Evolutionary conservation across 495 filamentous ascomycete genomes (phyloP), one percentile per base, ranked within the genome.

Genomic region (Annulohypoxylon maeteangense): DNA sequence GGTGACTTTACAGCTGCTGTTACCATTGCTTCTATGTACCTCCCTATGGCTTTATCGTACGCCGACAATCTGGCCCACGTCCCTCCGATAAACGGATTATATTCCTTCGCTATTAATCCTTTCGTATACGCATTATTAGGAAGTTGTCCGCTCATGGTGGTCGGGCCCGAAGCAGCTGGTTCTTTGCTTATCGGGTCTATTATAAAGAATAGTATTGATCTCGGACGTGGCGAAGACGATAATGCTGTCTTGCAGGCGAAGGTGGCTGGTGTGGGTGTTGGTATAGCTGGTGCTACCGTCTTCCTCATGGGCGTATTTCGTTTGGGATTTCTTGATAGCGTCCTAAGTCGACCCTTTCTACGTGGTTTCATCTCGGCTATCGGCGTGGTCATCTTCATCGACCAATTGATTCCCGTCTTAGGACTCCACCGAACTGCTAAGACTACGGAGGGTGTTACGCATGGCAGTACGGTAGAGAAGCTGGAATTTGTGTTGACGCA

Each of bases 341-440:
- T 99, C 44, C 84, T 99, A 60, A 97, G 93, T 69, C 84, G 94
- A 27, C 96, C 95, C 0, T 97, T 99, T 69, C 81, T 98, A 29
- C 84, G 95, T 59, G 95, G 95, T 1, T 99, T 99, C 79, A 98
- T 99, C 79, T 94, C 91, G 53, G 95, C 96, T 32, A 93, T 99
- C 77, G 95, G 95, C 34, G 91, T 97, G 47, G 94, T 98, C 50
- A 98, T 99, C 75, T 86, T 96, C 48, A 92, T 98, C 29, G 95
- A 98, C 78, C 95, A 99, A 79, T 81, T 97, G 51, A 91, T 98
- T 40, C 93, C 94, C 2, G 93, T 98, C 78, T 84, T 95, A 75
- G 95, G 95, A 4, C 84, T 99, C 16, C 83, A 84, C n/a, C 76
- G 81, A 0, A 76, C 87, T 5, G 91, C 92, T 0, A 84, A 85